Percentiles rank a stretch among this genome's conserved stretches.
phyloP scores from a whole-genome alignment of 352 stramenopile species.

The Thalassiosira livingstoniorum region DNA sequence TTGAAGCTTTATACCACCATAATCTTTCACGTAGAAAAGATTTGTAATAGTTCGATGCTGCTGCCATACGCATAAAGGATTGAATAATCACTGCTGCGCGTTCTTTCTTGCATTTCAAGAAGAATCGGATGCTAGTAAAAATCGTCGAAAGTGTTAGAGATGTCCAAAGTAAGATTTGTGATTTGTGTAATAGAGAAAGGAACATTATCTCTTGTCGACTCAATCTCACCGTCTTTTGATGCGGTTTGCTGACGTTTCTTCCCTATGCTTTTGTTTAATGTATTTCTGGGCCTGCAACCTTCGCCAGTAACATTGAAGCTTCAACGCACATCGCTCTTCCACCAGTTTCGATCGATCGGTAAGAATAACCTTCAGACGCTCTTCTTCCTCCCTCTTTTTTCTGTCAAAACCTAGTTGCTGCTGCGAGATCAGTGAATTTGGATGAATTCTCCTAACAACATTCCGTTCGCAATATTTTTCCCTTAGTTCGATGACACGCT shows the following conservation, averaged over 20 bases:
- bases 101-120: conserved; percentile 33
- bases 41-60: conserved; percentile 32
- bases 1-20: conserved; percentile 45
- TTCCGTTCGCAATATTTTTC: conserved; percentile 38
- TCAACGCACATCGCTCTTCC: conserved; percentile 46
- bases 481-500: conserved; percentile 47
- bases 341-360: conserved; percentile 37
- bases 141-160: no score
- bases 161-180: no score
- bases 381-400: conserved; percentile 32
- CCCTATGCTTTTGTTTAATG: conserved; percentile 12
- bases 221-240: conserved; percentile 44
- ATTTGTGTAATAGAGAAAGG: no score
- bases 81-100: conserved; percentile 42
- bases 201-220: no score
- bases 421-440: conserved; percentile 30
- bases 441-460: conserved; percentile 31
- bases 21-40: conserved; percentile 46
- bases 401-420: conserved; percentile 41
- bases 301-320: conserved; percentile 42
- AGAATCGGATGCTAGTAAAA: conserved; percentile 37
- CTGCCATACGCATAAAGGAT: conserved; percentile 46
- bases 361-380: conserved; percentile 31
- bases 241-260: conserved; percentile 33
- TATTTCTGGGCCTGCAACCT: conserved; percentile 31